phyloP scores from a whole-genome alignment of 23 red algal species.

The Chondrus crispus region DNA sequence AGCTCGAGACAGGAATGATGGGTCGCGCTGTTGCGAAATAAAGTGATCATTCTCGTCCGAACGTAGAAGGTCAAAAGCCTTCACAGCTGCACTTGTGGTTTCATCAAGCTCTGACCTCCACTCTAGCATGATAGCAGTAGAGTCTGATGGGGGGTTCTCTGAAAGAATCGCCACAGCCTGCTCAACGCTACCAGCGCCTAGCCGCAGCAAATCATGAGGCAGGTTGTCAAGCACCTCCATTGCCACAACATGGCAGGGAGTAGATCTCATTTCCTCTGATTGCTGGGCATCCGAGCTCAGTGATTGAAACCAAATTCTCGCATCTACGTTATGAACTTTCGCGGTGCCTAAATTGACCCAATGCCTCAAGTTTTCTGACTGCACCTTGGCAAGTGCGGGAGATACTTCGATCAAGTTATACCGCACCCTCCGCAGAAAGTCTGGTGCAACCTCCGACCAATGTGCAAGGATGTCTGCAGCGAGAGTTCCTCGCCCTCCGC shows the following conservation, averaged over 20 bases:
- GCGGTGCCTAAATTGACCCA: conserved; percentile 43
- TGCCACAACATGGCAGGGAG: conserved; percentile 46
- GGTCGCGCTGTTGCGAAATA: too few species aligned
- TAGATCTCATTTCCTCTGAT: background rate
- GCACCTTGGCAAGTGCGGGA: conserved; percentile 51
- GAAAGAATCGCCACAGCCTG: too few species aligned
- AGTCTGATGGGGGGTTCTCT: too few species aligned
- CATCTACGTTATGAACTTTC: conserved; percentile 25
- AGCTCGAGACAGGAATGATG: background rate
- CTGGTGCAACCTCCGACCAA: background rate
- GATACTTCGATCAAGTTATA: conserved; percentile 80
- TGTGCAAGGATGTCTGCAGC: conserved; percentile 52
- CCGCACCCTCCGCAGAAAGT: background rate
- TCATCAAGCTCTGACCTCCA: conserved; percentile 19
- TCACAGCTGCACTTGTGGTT: background rate
- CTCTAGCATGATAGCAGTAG: too few species aligned
- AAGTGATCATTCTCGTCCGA: too few species aligned
- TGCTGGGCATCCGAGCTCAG: background rate
- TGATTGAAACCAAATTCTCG: conserved; percentile 10
- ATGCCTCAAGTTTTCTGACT: conserved; percentile 32
- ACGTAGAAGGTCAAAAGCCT: conserved; percentile 5
- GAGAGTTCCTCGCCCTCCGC: conserved; percentile 81
- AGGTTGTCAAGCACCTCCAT: conserved; percentile 90
- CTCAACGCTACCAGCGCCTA: too few species aligned
- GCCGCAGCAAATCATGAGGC: conserved; percentile 68